Evolutionary conservation across 176 grass and related monocot species (phyloP).

Genomic region (barley (Hordeum vulgare)): DNA sequence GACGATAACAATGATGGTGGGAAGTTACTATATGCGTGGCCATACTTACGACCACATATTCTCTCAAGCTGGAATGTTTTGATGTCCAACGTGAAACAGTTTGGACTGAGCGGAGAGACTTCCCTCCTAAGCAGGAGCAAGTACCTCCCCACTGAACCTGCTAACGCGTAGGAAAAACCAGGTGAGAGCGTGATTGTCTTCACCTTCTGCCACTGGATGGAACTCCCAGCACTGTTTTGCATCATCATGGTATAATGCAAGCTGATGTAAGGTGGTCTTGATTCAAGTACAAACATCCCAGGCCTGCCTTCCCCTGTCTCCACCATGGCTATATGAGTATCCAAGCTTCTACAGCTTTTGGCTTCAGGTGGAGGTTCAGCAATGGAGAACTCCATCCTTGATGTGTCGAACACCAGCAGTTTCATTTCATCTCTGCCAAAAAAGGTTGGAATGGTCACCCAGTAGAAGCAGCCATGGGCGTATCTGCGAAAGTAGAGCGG

Average conservation of each 20-base stretch:
- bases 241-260: background rate
- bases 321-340: background rate
- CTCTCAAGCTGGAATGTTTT: background rate
- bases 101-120: too few relatives aligned
- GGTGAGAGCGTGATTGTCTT: background rate
- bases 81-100: background rate
- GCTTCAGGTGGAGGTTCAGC: background rate
- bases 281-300: background rate
- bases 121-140: too few relatives aligned
- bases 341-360: fast-evolving
- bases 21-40: background rate
- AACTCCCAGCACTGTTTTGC: background rate
- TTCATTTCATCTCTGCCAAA: background rate
- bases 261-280: background rate
- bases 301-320: background rate
- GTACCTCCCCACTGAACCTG: background rate
- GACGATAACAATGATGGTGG: too few relatives aligned
- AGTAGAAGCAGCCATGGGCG: background rate
- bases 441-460: background rate
- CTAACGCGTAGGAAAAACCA: background rate
- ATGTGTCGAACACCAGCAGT: background rate
- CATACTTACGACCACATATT: background rate
- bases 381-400: background rate
- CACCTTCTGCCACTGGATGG: background rate
- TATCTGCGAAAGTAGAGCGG: background rate